Conservation (phyloP, 2,329 filamentous ascomycete species). For the Aspergillus oerlinghausenensis region DNA sequence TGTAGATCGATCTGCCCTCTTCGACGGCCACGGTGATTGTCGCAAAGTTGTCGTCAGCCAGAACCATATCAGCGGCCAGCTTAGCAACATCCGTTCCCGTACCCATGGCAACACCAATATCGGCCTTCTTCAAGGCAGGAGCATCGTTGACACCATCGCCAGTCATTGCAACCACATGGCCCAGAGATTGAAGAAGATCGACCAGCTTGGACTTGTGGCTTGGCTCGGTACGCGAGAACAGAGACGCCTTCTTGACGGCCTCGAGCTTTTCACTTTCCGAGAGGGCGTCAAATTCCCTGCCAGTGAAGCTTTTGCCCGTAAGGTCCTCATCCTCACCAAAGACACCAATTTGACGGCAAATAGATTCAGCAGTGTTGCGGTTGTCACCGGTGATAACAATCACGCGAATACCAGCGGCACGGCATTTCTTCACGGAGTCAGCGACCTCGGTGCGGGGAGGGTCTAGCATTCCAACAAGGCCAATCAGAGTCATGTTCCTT, state of each 20-base stretch:
- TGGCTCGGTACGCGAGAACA: slow-evolving; percentile 96
- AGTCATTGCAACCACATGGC: slow-evolving; percentile 98
- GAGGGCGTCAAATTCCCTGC: slow-evolving; percentile 87
- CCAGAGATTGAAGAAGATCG: slow-evolving; percentile 85
- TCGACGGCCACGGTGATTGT: slow-evolving; percentile 95
- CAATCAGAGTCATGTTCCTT: slow-evolving; percentile 89
- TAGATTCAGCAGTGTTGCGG: slow-evolving; percentile 93
- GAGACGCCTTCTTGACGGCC: slow-evolving; percentile 76
- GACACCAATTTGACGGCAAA: slow-evolving; percentile 94
- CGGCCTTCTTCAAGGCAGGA: slow-evolving; percentile 94
- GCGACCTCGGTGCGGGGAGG: slow-evolving; percentile 90
- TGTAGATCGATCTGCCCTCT: slow-evolving; percentile 97
- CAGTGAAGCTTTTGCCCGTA: slow-evolving; percentile 88
- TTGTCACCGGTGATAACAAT: slow-evolving; percentile 99
- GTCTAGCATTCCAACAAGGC: slow-evolving; percentile 93
- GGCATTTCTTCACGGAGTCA: slow-evolving; percentile 80
- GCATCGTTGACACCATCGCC: slow-evolving; percentile 98
- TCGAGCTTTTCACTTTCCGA: slow-evolving; percentile 73
- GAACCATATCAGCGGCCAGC: slow-evolving; percentile 95
- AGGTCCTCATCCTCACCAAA: slow-evolving; percentile 80
- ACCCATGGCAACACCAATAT: slow-evolving; percentile 98
- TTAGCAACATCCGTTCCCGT: slow-evolving; percentile 96
- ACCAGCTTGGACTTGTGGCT: slow-evolving; percentile 97
- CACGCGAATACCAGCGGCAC: slow-evolving; percentile 88
- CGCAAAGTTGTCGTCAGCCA: slow-evolving; percentile 97